phyloP scores from a whole-genome alignment of 2,329 filamentous ascomycete genomes.

The Pyrenophora graminea region DNA sequence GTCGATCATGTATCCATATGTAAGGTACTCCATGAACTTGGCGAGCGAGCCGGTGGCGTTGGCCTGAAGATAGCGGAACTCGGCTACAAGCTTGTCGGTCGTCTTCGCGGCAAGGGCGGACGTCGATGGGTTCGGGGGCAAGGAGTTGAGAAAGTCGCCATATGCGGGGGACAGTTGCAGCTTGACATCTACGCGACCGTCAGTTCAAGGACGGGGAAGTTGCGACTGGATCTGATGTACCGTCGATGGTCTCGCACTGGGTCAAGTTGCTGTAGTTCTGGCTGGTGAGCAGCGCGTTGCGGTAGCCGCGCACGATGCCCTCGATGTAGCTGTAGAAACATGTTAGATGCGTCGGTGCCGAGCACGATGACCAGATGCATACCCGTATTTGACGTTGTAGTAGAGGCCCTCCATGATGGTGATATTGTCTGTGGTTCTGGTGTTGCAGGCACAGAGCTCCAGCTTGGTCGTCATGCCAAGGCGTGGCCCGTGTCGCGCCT shows the following conservation, averaged over 20 bases:
- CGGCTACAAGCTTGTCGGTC: constrained; percentile 95
- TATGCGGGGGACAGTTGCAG: constrained; percentile 95
- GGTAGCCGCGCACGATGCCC: constrained; percentile 95
- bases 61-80: constrained; percentile 94
- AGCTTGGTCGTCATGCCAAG: constrained; percentile 30
- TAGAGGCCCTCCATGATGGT: constrained; percentile 82
- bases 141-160: constrained; percentile 90
- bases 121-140: constrained; percentile 95
- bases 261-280: constrained; percentile 94
- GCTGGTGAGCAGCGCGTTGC: constrained; percentile 86
- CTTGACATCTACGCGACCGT: constrained; percentile 82
- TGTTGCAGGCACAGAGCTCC: constrained; percentile 22
- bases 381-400: constrained; percentile 95
- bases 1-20: constrained; percentile 99
- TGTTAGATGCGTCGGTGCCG: constrained; percentile 18
- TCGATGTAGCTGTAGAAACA: constrained; percentile 76
- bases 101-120: constrained; percentile 93
- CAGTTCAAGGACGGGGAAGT: constrained; percentile 6
- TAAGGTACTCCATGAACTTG: constrained; percentile 97
- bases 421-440: constrained; percentile 20
- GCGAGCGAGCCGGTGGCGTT: constrained; percentile 90
- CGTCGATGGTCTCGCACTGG: constrained; percentile 97
- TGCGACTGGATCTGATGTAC: constrained; percentile 54
- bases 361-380: constrained; percentile 37
- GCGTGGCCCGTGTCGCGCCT: constrained; percentile 18